Percentiles rank a stretch among this genome's conserved stretches.
Evolutionary conservation across 176 grass and related monocot species (phyloP).

Genomic region (Oryza longistaminata): DNA sequence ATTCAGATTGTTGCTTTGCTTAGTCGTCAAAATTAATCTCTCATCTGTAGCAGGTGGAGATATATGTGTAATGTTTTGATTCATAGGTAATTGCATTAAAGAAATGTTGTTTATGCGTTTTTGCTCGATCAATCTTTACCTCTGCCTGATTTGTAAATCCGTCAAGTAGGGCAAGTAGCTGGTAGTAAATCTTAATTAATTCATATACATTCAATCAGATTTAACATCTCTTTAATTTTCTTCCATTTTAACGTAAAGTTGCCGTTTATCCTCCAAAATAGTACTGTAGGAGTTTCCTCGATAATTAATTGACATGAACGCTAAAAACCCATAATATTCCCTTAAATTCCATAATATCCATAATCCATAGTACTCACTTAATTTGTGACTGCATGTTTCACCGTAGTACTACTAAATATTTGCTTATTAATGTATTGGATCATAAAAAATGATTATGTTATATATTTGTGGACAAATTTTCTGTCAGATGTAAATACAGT

Average conservation of each 20-base stretch:
- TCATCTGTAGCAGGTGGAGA: too few species aligned
- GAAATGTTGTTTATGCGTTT: background rate
- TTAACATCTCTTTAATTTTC: background rate
- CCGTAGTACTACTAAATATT: too few species aligned
- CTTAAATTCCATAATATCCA: too few species aligned
- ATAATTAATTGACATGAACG: background rate
- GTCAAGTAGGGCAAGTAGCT: background rate
- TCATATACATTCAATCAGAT: background rate
- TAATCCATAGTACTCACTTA: background rate
- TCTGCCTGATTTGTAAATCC: background rate
- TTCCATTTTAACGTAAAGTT: background rate
- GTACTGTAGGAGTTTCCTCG: background rate
- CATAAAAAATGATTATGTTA: too few species aligned
- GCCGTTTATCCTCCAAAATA: background rate
- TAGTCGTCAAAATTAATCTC: background rate
- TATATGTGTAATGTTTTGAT: conserved; percentile 1
- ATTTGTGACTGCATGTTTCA: background rate
- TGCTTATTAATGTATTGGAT: too few species aligned
- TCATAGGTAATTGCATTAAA: background rate
- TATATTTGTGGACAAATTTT: too few species aligned
- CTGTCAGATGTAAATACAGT: too few species aligned
- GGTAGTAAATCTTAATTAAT: background rate
- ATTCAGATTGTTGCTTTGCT: background rate
- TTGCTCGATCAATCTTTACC: background rate
- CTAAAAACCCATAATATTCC: background rate